Evolutionary conservation across 495 filamentous ascomycete genomes (phyloP).

Genomic region (Lasiosphaeriaceae sp.): DNA sequence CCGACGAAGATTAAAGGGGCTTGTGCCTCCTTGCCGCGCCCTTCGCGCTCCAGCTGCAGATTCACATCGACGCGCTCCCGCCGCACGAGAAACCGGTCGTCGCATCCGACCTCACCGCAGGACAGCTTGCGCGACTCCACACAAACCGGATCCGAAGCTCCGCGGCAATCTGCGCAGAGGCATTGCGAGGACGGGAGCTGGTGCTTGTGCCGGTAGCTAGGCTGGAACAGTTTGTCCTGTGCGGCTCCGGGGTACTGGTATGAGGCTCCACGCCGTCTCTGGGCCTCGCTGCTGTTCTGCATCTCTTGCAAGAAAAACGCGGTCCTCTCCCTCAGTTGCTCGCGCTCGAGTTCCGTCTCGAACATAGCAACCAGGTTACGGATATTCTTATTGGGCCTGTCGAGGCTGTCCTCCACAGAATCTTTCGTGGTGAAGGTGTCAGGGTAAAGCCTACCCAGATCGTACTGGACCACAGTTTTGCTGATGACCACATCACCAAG

Average conservation of each 20-base stretch:
- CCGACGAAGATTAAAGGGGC: conserved; percentile 21
- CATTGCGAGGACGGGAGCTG: neutral
- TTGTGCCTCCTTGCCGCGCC: neutral
- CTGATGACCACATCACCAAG: conserved; percentile 48
- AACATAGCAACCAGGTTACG: conserved; percentile 23
- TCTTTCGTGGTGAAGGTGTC: conserved; percentile 30
- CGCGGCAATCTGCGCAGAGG: conserved; percentile 1
- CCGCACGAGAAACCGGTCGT: conserved; percentile 8
- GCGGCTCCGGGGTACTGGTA: conserved; percentile 21
- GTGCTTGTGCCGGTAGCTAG: conserved; percentile 34
- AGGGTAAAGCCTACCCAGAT: conserved; percentile 33
- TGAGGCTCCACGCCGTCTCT: neutral
- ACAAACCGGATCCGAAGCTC: conserved; percentile 3
- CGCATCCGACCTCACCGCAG: conserved; percentile 16
- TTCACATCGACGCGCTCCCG: conserved; percentile 1
- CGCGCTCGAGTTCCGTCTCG: conserved; percentile 11
- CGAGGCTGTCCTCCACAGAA: conserved; percentile 25
- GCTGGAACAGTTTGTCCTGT: conserved; percentile 26
- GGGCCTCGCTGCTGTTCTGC: neutral
- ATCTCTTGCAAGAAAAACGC: conserved; percentile 12
- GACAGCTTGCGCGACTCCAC: neutral
- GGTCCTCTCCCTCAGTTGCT: conserved; percentile 13
- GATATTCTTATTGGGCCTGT: conserved; percentile 29
- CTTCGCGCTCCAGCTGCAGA: neutral
- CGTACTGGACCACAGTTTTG: conserved; percentile 33